Percentiles rank a stretch among this genome's conserved stretches.
These are phyloP conservation scores for Heritiera fomes DNA, from an alignment of 345 rosid genomes.

Conservation along the genomic window DNA sequence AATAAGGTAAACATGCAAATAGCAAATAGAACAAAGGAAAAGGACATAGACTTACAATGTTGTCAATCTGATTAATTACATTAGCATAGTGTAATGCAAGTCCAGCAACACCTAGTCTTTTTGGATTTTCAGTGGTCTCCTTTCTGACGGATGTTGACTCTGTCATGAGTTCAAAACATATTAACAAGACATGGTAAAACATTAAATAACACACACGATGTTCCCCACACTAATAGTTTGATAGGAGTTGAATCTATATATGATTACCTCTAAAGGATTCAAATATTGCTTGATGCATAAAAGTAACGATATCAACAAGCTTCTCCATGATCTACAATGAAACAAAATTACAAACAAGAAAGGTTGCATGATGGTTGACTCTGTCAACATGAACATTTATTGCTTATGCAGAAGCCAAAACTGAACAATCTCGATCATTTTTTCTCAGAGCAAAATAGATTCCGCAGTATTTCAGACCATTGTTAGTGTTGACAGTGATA, in stretches of 20 bases:
- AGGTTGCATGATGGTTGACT: conserved; percentile 1
- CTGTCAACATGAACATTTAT: not conserved
- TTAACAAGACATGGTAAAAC: not conserved
- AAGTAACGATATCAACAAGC: conserved; percentile 64
- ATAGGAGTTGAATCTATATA: conserved; percentile 5
- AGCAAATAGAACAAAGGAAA: not conserved
- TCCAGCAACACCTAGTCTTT: conserved; percentile 73
- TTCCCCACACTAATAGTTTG: not conserved
- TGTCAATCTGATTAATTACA: conserved; percentile 80
- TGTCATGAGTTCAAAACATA: conserved; percentile 25
- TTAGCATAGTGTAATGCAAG: conserved; percentile 95
- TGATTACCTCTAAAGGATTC: conserved; percentile 73
- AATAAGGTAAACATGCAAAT: not conserved
- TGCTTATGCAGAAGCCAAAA: not conserved
- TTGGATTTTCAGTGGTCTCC: conserved; percentile 33
- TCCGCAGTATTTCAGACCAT: not conserved
- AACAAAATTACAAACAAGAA: not conserved
- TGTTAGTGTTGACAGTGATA: not conserved
- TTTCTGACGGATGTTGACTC: conserved; percentile 26
- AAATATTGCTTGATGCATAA: conserved; percentile 57
- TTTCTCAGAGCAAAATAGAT: not conserved
- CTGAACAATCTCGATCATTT: not conserved
- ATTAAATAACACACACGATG: not conserved
- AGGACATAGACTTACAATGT: conserved; percentile 54
- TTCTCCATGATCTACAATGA: conserved; percentile 65